These are phyloP conservation scores for Exidia glandulosa DNA, from an alignment of 768 basidiomycete species.

Conservation along the genomic window DNA sequence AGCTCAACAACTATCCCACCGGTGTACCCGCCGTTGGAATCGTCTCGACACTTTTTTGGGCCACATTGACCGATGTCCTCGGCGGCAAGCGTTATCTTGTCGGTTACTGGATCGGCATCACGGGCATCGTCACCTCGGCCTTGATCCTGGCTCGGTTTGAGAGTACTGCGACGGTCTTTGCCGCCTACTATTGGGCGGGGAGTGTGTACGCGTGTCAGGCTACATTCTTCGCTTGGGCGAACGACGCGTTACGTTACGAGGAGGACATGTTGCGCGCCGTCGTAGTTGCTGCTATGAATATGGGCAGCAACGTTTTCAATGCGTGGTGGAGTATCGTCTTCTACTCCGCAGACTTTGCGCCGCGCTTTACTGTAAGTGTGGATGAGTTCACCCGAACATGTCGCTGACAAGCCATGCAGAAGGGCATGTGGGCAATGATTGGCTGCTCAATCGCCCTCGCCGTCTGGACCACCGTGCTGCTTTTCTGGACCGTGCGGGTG, in stretches of 20 bases:
- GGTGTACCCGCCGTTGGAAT: slow-evolving; percentile 58
- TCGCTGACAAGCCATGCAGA: slow-evolving; percentile 13
- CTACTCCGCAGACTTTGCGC: slow-evolving; percentile 65
- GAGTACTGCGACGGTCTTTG: background rate
- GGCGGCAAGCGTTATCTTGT: slow-evolving; percentile 32
- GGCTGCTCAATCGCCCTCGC: slow-evolving; percentile 33
- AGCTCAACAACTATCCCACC: slow-evolving; percentile 40
- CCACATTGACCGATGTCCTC: slow-evolving; percentile 52
- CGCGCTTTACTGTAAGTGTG: slow-evolving; percentile 31
- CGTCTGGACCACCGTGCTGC: too few relatives aligned
- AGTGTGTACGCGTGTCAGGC: slow-evolving; percentile 52
- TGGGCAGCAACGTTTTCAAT: slow-evolving; percentile 61
- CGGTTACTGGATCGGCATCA: slow-evolving; percentile 52
- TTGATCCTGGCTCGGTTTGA: slow-evolving; percentile 36
- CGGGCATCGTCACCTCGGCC: slow-evolving; percentile 40
- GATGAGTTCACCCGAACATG: too few relatives aligned
- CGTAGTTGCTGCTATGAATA: slow-evolving; percentile 70
- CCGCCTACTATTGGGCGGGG: too few relatives aligned
- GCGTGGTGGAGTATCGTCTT: slow-evolving; percentile 64
- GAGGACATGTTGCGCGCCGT: slow-evolving; percentile 60
- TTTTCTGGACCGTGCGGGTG: too few relatives aligned
- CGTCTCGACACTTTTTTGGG: slow-evolving; percentile 49
- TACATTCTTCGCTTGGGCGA: slow-evolving; percentile 75
- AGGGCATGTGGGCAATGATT: slow-evolving; percentile 62
- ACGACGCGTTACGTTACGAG: slow-evolving; percentile 53